A percentile compares a stretch with the other conserved stretches of the same genome.
These are phyloP conservation scores for Pyracantha coccinea DNA, from an alignment of 331 rosid species.

Conservation along the genomic window DNA sequence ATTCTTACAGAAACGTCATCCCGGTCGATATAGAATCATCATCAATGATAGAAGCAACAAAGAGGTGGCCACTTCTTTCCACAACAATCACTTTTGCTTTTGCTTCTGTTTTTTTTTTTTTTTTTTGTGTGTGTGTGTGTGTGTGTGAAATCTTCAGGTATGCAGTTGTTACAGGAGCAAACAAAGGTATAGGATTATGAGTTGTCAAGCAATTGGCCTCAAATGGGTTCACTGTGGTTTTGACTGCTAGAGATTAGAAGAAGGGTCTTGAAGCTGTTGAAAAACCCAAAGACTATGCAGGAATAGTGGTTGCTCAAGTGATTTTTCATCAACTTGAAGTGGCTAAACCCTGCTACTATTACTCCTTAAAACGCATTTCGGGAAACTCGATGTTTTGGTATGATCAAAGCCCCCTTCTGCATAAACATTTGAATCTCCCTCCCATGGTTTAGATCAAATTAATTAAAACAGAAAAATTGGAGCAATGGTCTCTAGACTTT, in stretches of 20 bases:
- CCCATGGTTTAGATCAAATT: too few relatives aligned
- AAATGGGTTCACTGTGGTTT: background rate
- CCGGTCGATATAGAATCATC: too few relatives aligned
- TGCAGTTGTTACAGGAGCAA: background rate
- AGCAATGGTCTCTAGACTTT: too few relatives aligned
- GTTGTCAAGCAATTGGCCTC: background rate
- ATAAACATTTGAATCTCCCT: too few relatives aligned
- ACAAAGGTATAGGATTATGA: background rate
- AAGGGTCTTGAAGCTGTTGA: constrained; percentile 22
- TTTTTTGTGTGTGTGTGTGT: background rate
- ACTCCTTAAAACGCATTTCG: constrained; percentile 30
- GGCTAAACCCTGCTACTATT: constrained; percentile 36
- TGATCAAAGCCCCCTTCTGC: background rate
- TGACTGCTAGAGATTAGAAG: constrained; percentile 22
- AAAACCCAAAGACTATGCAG: background rate
- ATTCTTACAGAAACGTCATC: too few relatives aligned
- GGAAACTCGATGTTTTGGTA: constrained; percentile 56
- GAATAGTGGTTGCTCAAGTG: constrained; percentile 20
- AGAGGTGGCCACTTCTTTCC: background rate
- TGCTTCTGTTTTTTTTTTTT: too few relatives aligned
- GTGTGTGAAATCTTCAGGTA: background rate
- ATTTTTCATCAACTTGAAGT: constrained; percentile 66
- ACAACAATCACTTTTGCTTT: too few relatives aligned
- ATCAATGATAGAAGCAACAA: background rate
- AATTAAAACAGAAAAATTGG: too few relatives aligned